Evolutionary conservation across 345 rosid species (phyloP).

Genomic region (Microthlaspi erraticum): DNA sequence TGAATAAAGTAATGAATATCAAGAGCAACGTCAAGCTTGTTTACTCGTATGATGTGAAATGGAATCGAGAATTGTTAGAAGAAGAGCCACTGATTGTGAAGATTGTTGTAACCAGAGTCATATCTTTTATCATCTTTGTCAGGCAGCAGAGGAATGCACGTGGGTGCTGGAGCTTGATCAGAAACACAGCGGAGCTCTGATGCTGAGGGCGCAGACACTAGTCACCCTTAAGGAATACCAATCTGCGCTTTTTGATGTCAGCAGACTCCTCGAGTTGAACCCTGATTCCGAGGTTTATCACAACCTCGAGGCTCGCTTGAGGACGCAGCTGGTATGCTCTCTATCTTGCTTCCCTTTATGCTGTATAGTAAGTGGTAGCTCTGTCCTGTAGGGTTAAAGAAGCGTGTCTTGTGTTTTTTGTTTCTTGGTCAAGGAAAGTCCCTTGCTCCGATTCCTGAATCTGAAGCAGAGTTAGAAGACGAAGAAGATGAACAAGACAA

Average conservation of each 20-base stretch:
- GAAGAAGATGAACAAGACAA: conserved; percentile 61
- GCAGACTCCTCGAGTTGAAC: conserved; percentile 76
- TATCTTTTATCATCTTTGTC: background rate
- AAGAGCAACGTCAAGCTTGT: background rate
- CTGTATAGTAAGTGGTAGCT: background rate
- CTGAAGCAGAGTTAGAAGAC: conserved; percentile 82
- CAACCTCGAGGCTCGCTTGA: conserved; percentile 80
- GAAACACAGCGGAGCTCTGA: conserved; percentile 86
- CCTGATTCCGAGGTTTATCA: conserved; percentile 85
- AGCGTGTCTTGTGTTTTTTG: conserved; percentile 34
- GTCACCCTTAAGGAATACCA: conserved; percentile 85
- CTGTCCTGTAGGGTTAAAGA: conserved; percentile 2
- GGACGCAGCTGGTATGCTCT: conserved; percentile 79
- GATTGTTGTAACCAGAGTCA: too few relatives aligned
- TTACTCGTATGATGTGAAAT: conserved; percentile 9
- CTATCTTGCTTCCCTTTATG: background rate
- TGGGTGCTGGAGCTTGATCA: conserved; percentile 93
- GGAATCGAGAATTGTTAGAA: background rate
- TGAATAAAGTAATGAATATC: background rate
- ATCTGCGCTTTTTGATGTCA: conserved; percentile 91
- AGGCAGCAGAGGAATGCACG: conserved; percentile 96
- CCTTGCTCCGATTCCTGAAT: conserved; percentile 93
- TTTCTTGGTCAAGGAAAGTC: conserved; percentile 83
- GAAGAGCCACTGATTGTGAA: background rate
- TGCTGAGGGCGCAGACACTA: conserved; percentile 91